phyloP scores from a whole-genome alignment of 306 rosid genomes.

The Fagus crenata region DNA sequence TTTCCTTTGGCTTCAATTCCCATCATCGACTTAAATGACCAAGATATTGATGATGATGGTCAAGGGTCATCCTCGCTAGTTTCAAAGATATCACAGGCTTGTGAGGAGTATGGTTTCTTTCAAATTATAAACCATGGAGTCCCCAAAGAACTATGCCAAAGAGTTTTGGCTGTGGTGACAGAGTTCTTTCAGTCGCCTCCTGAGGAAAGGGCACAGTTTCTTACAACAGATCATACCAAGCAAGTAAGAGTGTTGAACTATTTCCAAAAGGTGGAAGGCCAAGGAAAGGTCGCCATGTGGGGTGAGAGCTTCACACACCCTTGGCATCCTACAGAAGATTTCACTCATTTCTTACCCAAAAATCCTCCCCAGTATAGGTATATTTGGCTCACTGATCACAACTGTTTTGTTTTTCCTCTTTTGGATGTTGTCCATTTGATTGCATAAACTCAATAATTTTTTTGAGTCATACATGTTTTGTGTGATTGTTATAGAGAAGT shows the following conservation, averaged over 20 bases:
- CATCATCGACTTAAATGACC: conserved; percentile 39
- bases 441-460: too few species aligned
- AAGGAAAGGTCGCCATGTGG: conserved; percentile 36
- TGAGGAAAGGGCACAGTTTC: conserved; percentile 30
- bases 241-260: conserved; percentile 32
- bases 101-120: conserved; percentile 51
- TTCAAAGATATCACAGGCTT: conserved; percentile 42
- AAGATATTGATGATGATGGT: not conserved
- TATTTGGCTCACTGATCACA: too few species aligned
- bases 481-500: conserved; percentile 30
- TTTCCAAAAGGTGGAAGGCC: conserved; percentile 28
- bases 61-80: not conserved
- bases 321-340: conserved; percentile 37
- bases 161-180: conserved; percentile 26
- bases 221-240: conserved; percentile 36
- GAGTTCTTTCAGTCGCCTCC: conserved; percentile 44
- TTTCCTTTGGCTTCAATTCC: conserved; percentile 40
- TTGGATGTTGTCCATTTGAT: too few species aligned
- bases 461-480: not conserved
- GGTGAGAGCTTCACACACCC: conserved; percentile 49
- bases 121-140: conserved; percentile 53
- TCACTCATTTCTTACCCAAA: conserved; percentile 32
- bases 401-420: too few species aligned
- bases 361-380: conserved; percentile 38
- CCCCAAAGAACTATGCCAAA: conserved; percentile 37